A percentile compares a stretch with the other conserved stretches of the same genome.
These are phyloP conservation scores for Solanum clarkiae DNA, from an alignment of 257 asterid genomes.

Conservation along the genomic window DNA sequence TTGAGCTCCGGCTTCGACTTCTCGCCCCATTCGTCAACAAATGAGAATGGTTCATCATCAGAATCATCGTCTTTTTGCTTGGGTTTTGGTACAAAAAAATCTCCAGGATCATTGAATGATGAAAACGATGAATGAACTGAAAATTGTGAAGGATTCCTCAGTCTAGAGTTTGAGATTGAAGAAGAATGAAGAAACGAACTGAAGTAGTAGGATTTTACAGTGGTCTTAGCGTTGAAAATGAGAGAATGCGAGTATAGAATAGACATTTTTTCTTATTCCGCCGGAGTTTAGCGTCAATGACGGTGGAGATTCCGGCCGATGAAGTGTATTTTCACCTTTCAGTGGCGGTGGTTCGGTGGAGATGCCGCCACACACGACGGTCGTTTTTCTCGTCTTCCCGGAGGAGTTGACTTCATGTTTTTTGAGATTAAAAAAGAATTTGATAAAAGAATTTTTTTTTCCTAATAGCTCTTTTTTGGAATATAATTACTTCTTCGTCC, in stretches of 20 bases:
- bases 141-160: background rate
- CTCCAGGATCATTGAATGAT: background rate
- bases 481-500: too few relatives aligned
- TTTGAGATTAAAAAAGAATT: background rate
- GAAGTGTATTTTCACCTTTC: background rate
- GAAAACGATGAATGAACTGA: background rate
- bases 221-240: background rate
- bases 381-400: background rate
- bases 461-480: too few relatives aligned
- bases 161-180: background rate
- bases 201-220: background rate
- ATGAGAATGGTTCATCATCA: conserved; percentile 7
- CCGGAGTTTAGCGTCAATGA: background rate
- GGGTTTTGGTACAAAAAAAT: background rate
- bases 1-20: background rate
- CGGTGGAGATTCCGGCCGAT: background rate
- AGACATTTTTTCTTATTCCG: background rate
- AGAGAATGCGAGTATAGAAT: background rate
- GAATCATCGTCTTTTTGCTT: background rate
- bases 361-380: background rate
- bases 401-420: background rate
- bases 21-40: conserved; percentile 84
- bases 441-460: too few relatives aligned
- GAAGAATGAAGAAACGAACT: background rate
- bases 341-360: background rate